Percentiles rank a stretch among this genome's conserved stretches.
phyloP scores from a whole-genome alignment of 352 stramenopile species.

The Phytopythium oedochilum region DNA sequence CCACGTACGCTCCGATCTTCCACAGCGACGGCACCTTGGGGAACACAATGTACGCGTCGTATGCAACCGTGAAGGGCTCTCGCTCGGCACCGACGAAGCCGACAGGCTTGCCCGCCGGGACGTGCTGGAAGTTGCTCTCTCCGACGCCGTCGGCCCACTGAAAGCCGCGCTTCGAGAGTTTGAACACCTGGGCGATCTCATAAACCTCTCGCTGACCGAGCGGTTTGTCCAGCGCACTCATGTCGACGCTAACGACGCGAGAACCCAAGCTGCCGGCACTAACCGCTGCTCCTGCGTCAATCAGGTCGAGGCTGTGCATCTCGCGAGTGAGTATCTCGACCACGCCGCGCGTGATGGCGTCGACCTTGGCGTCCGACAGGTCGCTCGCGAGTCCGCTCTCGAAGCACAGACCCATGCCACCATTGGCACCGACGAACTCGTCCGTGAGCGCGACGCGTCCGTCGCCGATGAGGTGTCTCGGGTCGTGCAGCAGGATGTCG shows the following conservation, averaged over 20 bases:
- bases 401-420: constrained; percentile 61
- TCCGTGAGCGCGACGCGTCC: constrained; percentile 60
- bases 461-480: constrained; percentile 45
- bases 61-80: constrained; percentile 40
- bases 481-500: constrained; percentile 62
- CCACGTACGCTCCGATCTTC: constrained; percentile 48
- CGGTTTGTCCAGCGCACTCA: not conserved
- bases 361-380: constrained; percentile 38
- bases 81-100: constrained; percentile 30
- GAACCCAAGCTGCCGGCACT: too few relatives aligned
- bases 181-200: constrained; percentile 63
- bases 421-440: constrained; percentile 57
- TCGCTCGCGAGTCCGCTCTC: constrained; percentile 64
- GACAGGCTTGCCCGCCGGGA: constrained; percentile 34
- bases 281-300: constrained; percentile 11
- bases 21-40: constrained; percentile 56
- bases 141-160: constrained; percentile 51
- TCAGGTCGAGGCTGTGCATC: constrained; percentile 21
- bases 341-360: constrained; percentile 32
- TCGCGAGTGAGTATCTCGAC: constrained; percentile 48
- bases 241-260: not conserved
- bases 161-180: constrained; percentile 50
- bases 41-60: constrained; percentile 65
- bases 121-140: constrained; percentile 50
- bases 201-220: constrained; percentile 10